Evolutionary conservation across 1,284 basidiomycete species (phyloP).

Genomic region (Sparassis latifolia): DNA sequence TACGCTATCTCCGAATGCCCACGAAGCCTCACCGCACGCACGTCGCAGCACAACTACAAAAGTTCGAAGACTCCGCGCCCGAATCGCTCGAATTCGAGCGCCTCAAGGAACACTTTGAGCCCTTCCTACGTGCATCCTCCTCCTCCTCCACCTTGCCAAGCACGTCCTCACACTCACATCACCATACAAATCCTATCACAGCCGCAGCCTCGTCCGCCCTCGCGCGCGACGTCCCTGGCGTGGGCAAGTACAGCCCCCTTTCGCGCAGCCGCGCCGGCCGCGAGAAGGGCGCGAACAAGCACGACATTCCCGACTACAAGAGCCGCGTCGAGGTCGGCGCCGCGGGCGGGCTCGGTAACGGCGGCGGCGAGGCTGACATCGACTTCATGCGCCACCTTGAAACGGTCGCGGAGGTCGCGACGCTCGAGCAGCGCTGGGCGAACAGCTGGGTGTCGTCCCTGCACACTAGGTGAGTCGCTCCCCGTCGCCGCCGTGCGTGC

Average conservation of each 20-base stretch:
- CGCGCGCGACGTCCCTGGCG: slow-evolving; percentile 74
- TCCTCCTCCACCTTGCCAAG: slow-evolving; percentile 46
- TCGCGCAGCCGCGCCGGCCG: slow-evolving; percentile 46
- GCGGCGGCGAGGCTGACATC: slow-evolving; percentile 63
- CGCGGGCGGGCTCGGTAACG: slow-evolving; percentile 44
- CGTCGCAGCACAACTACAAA: slow-evolving; percentile 76
- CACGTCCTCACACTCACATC: slow-evolving; percentile 47
- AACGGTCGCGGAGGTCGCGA: slow-evolving; percentile 56
- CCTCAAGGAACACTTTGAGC: slow-evolving; percentile 92
- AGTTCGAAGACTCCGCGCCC: slow-evolving; percentile 78
- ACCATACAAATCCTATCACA: slow-evolving; percentile 73
- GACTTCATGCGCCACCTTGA: slow-evolving; percentile 64
- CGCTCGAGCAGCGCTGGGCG: slow-evolving; percentile 75
- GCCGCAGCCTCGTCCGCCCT: slow-evolving; percentile 81
- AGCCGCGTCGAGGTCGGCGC: slow-evolving; percentile 58
- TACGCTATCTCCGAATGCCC: slow-evolving; percentile 2
- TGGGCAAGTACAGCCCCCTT: slow-evolving; percentile 65
- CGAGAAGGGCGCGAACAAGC: slow-evolving; percentile 58
- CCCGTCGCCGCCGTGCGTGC: background rate
- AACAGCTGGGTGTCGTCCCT: slow-evolving; percentile 73
- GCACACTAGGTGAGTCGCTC: slow-evolving; percentile 50
- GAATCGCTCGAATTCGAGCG: slow-evolving; percentile 86
- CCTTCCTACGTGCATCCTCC: slow-evolving; percentile 75
- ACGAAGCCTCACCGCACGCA: slow-evolving; percentile 2
- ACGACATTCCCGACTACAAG: slow-evolving; percentile 71